Conservation (phyloP, 768 basidiomycete genomes). For the Panellus pusillus region DNA sequence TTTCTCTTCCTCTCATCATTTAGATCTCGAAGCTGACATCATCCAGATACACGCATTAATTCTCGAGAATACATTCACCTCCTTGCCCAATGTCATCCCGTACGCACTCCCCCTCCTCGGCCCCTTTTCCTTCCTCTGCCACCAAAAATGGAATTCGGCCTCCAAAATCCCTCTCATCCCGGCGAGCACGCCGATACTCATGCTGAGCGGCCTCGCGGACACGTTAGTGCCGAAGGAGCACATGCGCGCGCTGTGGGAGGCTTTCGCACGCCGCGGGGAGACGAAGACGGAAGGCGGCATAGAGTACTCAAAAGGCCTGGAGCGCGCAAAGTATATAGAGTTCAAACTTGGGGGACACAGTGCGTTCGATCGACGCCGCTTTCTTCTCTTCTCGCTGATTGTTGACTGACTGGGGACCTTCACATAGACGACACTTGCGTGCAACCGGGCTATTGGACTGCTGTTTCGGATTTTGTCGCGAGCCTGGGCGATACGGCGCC, state of each 20-base stretch:
- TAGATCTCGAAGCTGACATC: not conserved
- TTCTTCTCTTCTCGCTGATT: not conserved
- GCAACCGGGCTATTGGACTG: constrained; percentile 55
- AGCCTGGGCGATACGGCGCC: constrained; percentile 13
- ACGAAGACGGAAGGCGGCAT: constrained; percentile 37
- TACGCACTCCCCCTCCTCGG: constrained; percentile 71
- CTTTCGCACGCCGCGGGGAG: constrained; percentile 55
- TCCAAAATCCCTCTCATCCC: constrained; percentile 65
- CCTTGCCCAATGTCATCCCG: constrained; percentile 81
- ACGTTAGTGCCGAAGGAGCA: constrained; percentile 75
- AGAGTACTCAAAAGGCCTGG: constrained; percentile 47
- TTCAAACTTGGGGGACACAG: constrained; percentile 58
- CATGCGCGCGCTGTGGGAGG: constrained; percentile 74
- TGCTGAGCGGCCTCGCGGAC: constrained; percentile 75
- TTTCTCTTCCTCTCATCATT: not conserved
- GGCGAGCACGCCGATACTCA: constrained; percentile 67
- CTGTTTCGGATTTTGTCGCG: constrained; percentile 50
- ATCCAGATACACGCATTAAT: constrained; percentile 75
- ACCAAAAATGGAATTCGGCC: constrained; percentile 86
- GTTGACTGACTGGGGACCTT: not conserved
- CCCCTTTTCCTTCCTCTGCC: constrained; percentile 76
- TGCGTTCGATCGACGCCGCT: constrained; percentile 27
- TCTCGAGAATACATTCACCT: constrained; percentile 93
- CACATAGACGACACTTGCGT: constrained; percentile 53
- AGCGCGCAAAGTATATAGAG: constrained; percentile 56